phyloP scores from a whole-genome alignment of 2,329 filamentous ascomycete species.

The Immersiporthe knoxdaviesiana region DNA sequence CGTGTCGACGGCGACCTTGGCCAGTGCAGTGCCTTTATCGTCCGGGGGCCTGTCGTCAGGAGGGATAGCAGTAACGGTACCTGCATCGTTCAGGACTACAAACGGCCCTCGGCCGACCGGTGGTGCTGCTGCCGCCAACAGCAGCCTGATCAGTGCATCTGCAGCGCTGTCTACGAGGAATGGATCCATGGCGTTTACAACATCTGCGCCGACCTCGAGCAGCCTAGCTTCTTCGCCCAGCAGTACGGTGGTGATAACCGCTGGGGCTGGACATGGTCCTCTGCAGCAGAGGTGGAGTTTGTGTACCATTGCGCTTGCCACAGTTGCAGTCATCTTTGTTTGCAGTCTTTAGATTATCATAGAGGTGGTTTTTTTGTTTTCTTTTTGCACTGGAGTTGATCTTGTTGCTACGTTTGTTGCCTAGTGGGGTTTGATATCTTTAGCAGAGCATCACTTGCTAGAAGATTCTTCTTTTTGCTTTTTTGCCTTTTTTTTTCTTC shows the following conservation, averaged over 20 bases:
- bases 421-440: no score
- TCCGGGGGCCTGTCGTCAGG: background rate
- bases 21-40: background rate
- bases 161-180: background rate
- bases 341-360: background rate
- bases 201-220: background rate
- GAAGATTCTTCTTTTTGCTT: background rate
- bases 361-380: background rate
- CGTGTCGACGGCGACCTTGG: background rate
- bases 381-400: background rate
- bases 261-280: background rate
- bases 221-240: background rate
- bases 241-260: background rate
- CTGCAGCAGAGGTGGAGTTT: background rate
- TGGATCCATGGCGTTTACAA: background rate
- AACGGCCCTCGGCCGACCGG: background rate
- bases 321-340: background rate
- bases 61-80: background rate
- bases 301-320: slow-evolving; percentile 3
- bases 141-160: background rate
- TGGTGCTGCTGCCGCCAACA: background rate
- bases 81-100: background rate
- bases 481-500: background rate
- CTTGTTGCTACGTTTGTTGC: background rate
- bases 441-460: background rate